Evolutionary conservation across 1,139 yeast species (phyloP).

Genomic region (Protomyces gravidus): DNA sequence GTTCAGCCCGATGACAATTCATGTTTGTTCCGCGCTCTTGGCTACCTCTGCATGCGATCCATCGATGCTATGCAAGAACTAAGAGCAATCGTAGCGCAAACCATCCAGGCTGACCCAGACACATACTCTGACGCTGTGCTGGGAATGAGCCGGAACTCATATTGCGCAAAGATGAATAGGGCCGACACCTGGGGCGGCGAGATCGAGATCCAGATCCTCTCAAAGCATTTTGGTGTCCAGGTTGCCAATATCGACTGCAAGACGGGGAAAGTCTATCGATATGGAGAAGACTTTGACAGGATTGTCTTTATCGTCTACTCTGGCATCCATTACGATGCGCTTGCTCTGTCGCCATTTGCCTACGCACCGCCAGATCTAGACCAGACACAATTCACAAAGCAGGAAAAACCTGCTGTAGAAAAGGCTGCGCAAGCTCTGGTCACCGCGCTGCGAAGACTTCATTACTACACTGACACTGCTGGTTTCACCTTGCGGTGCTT

Average conservation of each 20-base stretch:
- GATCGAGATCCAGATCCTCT: slow-evolving; percentile 65
- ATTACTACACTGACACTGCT: slow-evolving; percentile 66
- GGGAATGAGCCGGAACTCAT: slow-evolving; percentile 52
- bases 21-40: slow-evolving; percentile 67
- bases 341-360: slow-evolving; percentile 45
- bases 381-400: slow-evolving; percentile 44
- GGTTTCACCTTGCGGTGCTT: slow-evolving; percentile 58
- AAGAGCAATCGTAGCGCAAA: slow-evolving; percentile 48
- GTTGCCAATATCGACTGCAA: slow-evolving; percentile 67
- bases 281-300: slow-evolving; percentile 45
- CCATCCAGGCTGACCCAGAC: slow-evolving; percentile 47
- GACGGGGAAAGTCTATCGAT: slow-evolving; percentile 56
- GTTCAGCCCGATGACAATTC: slow-evolving; percentile 76
- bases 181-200: slow-evolving; percentile 83
- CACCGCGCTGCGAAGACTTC: slow-evolving; percentile 48
- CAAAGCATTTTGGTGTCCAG: slow-evolving; percentile 52
- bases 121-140: slow-evolving; percentile 57
- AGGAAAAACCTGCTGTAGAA: slow-evolving; percentile 40
- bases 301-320: slow-evolving; percentile 55
- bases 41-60: slow-evolving; percentile 42
- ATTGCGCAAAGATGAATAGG: slow-evolving; percentile 58
- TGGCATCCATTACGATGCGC: slow-evolving; percentile 73
- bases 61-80: slow-evolving; percentile 44
- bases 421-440: slow-evolving; percentile 48
- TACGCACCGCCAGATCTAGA: slow-evolving; percentile 42